Percentiles rank a stretch among this genome's conserved stretches.
phyloP scores from a whole-genome alignment of 78 protist species.

The Anaeramoeba flamelloides region DNA sequence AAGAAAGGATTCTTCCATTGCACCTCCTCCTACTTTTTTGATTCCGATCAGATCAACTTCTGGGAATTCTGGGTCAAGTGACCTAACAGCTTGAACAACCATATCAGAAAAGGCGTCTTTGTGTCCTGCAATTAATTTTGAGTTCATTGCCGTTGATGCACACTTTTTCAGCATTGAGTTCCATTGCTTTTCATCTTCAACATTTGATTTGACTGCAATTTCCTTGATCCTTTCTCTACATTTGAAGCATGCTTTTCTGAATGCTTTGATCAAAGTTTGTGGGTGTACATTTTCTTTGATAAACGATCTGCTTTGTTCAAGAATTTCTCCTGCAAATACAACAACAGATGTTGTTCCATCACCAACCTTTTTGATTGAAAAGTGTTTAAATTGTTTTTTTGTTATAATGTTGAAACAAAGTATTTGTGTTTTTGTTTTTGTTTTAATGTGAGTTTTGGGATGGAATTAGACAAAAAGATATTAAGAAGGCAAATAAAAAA shows the following conservation, averaged over 20 bases:
- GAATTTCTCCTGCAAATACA: constrained; percentile 83
- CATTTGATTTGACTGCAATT: no score
- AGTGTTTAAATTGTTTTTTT: no score
- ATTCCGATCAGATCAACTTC: constrained; percentile 83
- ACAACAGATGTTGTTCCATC: constrained; percentile 99
- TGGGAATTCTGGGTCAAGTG: constrained; percentile 49
- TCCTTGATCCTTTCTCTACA: no score
- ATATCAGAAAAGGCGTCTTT: constrained; percentile 75
- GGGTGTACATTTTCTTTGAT: constrained; percentile 95
- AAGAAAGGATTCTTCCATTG: constrained; percentile 66
- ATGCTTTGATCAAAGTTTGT: constrained; percentile 75
- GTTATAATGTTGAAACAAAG: no score
- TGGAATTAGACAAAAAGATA: no score
- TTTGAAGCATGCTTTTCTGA: constrained; percentile 53
- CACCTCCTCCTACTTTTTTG: constrained; percentile 89
- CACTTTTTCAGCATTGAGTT: no score
- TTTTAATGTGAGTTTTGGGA: no score
- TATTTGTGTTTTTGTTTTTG: no score
- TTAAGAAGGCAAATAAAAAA: no score
- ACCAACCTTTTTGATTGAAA: constrained; percentile 49
- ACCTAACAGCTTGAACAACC: constrained; percentile 73
- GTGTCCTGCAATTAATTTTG: constrained; percentile 73
- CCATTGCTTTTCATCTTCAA: no score
- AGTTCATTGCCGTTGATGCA: constrained; percentile 88
- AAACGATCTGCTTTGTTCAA: constrained; percentile 77